Conservation (phyloP, 257 asterid genomes). For the Marsdenia floribunda region DNA sequence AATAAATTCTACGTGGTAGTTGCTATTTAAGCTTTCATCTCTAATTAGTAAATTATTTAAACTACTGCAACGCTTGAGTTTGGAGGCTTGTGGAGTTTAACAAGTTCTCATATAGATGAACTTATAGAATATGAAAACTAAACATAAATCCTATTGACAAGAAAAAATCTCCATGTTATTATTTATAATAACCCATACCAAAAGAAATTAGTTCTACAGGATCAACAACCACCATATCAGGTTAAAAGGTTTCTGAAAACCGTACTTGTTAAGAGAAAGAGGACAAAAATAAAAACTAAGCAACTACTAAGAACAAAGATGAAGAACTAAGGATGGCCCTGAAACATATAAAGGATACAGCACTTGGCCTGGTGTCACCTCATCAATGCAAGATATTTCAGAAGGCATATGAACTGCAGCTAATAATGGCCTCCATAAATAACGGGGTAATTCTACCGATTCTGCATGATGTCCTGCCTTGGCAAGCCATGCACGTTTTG, state of each 20-base stretch:
- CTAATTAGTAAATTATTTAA: no score
- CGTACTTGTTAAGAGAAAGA: background rate
- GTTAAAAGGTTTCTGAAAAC: background rate
- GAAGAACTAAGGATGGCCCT: background rate
- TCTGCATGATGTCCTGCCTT: conserved; percentile 29
- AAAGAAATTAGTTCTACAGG: background rate
- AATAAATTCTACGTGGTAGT: no score
- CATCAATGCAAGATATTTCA: conserved; percentile 64
- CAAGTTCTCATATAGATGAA: no score
- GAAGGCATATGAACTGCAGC: conserved; percentile 40
- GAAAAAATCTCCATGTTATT: background rate
- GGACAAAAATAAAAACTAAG: background rate
- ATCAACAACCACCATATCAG: background rate
- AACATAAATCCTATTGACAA: background rate
- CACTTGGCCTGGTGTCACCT: conserved; percentile 31
- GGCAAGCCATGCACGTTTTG: conserved; percentile 54
- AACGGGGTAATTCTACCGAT: conserved; percentile 26
- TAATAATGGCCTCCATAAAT: conserved; percentile 39
- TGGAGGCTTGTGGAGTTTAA: no score
- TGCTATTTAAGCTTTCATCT: no score
- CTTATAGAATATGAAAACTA: background rate
- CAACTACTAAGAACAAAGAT: background rate
- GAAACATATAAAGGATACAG: conserved; percentile 62
- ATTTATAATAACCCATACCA: no score
- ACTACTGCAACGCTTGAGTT: no score